These are phyloP conservation scores for Simmondsia chinensis DNA, from an alignment of 148 eudicot species.

Conservation along the genomic window DNA sequence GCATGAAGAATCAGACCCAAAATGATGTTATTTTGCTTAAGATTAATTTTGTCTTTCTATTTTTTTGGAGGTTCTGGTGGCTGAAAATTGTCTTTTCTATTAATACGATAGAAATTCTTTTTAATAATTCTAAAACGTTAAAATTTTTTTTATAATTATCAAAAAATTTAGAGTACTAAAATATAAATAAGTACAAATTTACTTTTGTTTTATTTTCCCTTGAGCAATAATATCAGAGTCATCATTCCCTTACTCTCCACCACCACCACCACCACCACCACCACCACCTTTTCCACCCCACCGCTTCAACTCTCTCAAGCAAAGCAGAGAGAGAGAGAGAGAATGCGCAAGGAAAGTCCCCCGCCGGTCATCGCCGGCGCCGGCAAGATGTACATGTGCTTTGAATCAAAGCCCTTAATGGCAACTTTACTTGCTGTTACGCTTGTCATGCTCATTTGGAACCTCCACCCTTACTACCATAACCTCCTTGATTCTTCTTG, in stretches of 20 bases:
- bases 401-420: constrained; percentile 38
- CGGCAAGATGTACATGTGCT: constrained; percentile 20
- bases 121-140: no score
- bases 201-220: no score
- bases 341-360: constrained; percentile 27
- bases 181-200: no score
- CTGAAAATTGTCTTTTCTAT: no score
- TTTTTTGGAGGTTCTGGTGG: no score
- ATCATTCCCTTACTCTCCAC: not conserved
- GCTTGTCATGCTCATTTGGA: constrained; percentile 36
- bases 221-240: no score
- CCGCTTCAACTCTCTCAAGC: not conserved
- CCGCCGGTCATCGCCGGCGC: constrained; percentile 10
- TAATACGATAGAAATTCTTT: no score
- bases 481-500: constrained; percentile 24
- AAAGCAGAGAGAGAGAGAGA: not conserved
- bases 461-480: constrained; percentile 51
- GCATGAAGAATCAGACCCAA: no score
- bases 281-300: not conserved
- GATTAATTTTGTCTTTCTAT: no score
- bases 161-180: no score
- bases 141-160: no score
- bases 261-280: not conserved
- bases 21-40: no score
- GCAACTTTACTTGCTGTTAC: constrained; percentile 40